These are phyloP conservation scores for Umbelopsis vinacea DNA, from an alignment of 192 early-diverging fungal species.

Conservation along the genomic window DNA sequence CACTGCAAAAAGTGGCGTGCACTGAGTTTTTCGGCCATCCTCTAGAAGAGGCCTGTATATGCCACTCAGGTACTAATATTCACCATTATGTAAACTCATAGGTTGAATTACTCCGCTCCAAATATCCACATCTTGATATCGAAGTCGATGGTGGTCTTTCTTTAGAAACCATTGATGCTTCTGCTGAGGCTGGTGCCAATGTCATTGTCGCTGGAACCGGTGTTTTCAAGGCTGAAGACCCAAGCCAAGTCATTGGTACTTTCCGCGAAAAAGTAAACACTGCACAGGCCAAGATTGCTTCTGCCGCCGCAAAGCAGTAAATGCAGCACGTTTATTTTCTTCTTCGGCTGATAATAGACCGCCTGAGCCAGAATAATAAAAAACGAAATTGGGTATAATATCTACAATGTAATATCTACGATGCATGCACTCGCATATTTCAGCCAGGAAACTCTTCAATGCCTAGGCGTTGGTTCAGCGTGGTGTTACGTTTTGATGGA, in stretches of 20 bases:
- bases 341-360: background rate
- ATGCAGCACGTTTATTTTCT: background rate
- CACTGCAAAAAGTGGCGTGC: background rate
- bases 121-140: slow-evolving; percentile 88
- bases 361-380: background rate
- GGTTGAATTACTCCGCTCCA: slow-evolving; percentile 67
- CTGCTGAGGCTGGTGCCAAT: slow-evolving; percentile 91
- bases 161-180: slow-evolving; percentile 82
- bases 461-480: slow-evolving; percentile 5
- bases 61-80: slow-evolving; percentile 4
- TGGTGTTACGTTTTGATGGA: background rate
- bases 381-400: background rate
- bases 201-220: slow-evolving; percentile 96
- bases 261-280: slow-evolving; percentile 63
- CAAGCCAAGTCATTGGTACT: slow-evolving; percentile 69
- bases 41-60: background rate
- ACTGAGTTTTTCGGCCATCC: too few species aligned
- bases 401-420: background rate
- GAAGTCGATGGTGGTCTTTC: slow-evolving; percentile 95
- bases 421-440: background rate
- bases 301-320: background rate
- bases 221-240: slow-evolving; percentile 81
- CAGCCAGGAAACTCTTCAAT: slow-evolving; percentile 18
- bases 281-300: slow-evolving; percentile 36
- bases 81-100: slow-evolving; percentile 19